Evolutionary conservation across 208 protist genomes (phyloP).

Genomic region (Phytomonas sp.): DNA sequence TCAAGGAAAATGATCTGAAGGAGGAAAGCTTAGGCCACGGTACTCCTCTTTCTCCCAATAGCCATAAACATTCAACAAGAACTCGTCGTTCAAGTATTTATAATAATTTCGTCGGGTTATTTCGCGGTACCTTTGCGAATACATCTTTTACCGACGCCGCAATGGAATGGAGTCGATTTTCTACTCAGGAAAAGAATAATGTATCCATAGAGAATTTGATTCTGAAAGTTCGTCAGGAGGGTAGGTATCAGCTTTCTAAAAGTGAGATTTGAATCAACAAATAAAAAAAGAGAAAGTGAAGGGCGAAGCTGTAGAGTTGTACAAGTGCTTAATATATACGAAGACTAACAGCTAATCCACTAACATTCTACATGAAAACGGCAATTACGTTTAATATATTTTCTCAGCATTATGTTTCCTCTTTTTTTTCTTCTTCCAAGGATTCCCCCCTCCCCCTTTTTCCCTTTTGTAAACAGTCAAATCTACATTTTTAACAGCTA

Average conservation of each 20-base stretch:
- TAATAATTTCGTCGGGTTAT: conserved; percentile 24
- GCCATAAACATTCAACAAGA: neutral
- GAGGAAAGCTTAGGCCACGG: neutral
- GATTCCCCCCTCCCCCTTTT: too few species aligned
- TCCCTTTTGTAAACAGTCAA: neutral
- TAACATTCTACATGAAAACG: too few species aligned
- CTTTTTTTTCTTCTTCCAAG: neutral
- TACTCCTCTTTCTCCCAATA: neutral
- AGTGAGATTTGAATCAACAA: neutral
- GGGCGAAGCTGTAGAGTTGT: too few species aligned
- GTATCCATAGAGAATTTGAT: conserved; percentile 16
- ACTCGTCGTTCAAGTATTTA: conserved; percentile 16
- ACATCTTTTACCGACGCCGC: conserved; percentile 28
- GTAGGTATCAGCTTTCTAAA: conserved; percentile 4
- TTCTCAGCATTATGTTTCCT: conserved; percentile 5
- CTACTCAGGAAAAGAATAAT: conserved; percentile 8
- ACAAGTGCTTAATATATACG: too few species aligned
- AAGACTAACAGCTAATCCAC: too few species aligned
- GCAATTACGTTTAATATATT: neutral
- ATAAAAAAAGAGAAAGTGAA: too few species aligned
- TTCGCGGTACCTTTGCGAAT: conserved; percentile 25
- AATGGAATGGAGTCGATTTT: conserved; percentile 24
- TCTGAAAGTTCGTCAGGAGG: conserved; percentile 12
- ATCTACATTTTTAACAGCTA: neutral
- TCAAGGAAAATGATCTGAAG: too few species aligned